Conservation (phyloP, 192 early-diverging fungal species). For the Umbelopsis sp. region DNA sequence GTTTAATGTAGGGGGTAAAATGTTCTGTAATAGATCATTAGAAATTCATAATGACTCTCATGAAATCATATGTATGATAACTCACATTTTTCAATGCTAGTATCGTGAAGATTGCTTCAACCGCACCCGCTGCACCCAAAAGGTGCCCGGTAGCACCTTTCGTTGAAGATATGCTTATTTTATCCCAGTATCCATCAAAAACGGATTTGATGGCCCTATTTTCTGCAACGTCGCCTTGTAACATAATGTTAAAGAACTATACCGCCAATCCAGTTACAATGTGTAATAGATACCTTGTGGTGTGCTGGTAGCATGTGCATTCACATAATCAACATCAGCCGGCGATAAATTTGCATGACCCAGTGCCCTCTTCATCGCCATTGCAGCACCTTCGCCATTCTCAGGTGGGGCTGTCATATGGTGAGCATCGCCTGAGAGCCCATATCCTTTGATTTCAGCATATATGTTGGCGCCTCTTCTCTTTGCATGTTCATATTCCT, state of each 20-base stretch:
- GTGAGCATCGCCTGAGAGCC: constrained; percentile 86
- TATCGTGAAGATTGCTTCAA: constrained; percentile 90
- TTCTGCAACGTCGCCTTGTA: constrained; percentile 80
- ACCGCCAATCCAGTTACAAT: too few relatives aligned
- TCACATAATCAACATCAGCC: constrained; percentile 81
- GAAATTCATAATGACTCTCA: too few relatives aligned
- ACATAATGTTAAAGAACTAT: not conserved
- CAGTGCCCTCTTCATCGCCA: constrained; percentile 85
- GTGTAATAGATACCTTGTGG: constrained; percentile 54
- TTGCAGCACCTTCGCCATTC: constrained; percentile 82
- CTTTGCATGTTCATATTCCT: constrained; percentile 87
- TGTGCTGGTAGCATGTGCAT: constrained; percentile 95
- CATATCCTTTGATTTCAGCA: constrained; percentile 88
- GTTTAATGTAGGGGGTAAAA: constrained; percentile 87
- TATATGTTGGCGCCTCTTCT: constrained; percentile 87
- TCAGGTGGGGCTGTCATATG: constrained; percentile 94
- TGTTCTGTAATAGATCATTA: constrained; percentile 42
- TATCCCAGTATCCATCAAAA: constrained; percentile 56
- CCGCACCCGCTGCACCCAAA: constrained; percentile 92
- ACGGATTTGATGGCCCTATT: constrained; percentile 81
- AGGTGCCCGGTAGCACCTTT: constrained; percentile 93
- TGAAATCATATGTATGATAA: too few relatives aligned
- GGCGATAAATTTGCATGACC: constrained; percentile 57
- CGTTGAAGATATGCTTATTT: constrained; percentile 80
- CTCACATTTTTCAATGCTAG: constrained; percentile 69